Evolutionary conservation across 495 filamentous ascomycete genomes (phyloP).

Genomic region (Sabuloglossum arenarium): DNA sequence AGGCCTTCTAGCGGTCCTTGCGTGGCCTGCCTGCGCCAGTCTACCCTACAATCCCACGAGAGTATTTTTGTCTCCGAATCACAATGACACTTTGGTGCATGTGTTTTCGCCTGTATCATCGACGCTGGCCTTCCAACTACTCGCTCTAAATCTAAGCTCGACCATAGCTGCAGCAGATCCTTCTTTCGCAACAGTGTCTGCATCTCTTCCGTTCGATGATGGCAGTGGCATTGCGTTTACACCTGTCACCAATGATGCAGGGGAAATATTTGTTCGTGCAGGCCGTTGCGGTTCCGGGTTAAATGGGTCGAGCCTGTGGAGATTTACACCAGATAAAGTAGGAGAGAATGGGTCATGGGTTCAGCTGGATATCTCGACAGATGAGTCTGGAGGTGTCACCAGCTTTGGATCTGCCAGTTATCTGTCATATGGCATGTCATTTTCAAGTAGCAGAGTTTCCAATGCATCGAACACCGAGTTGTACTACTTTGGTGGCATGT

Average conservation of each 20-base stretch:
- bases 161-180: slow-evolving; percentile 30
- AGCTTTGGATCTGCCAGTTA: slow-evolving; percentile 35
- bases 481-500: slow-evolving; percentile 81
- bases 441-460: slow-evolving; percentile 28
- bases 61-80: slow-evolving; percentile 32
- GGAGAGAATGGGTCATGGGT: slow-evolving; percentile 31
- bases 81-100: slow-evolving; percentile 31
- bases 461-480: slow-evolving; percentile 28
- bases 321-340: slow-evolving; percentile 23
- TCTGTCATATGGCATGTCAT: slow-evolving; percentile 44
- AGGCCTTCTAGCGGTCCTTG: background rate
- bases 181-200: slow-evolving; percentile 32
- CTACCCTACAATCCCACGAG: slow-evolving; percentile 60
- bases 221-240: slow-evolving; percentile 28
- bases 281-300: slow-evolving; percentile 39
- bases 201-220: slow-evolving; percentile 40
- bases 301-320: slow-evolving; percentile 31
- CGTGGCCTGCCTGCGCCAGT: slow-evolving; percentile 7
- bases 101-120: slow-evolving; percentile 32
- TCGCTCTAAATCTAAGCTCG: slow-evolving; percentile 40
- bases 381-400: slow-evolving; percentile 9
- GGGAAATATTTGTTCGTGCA: slow-evolving; percentile 44
- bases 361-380: slow-evolving; percentile 1
- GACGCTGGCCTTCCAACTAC: slow-evolving; percentile 25
- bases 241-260: slow-evolving; percentile 40